Base-by-base conservation (phyloP, 331 rosid genomes). In the Quercus lobata region DNA sequence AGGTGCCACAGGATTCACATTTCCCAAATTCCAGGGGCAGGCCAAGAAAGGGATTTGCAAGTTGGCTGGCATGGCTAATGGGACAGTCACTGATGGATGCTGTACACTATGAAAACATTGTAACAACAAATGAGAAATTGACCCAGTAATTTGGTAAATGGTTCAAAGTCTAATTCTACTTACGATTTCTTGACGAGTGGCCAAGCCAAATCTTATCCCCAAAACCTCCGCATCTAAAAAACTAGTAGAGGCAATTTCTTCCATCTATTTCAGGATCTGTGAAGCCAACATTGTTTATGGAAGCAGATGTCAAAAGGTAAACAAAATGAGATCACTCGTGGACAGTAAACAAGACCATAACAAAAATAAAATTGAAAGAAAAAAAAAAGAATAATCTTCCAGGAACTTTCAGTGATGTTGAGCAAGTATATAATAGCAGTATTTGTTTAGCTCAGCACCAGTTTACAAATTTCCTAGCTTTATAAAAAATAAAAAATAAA, bases 1-100 rank as follows among this genome's bases (percentile, higher is more conserved):
- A 84, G 46, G 98, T 87, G 27, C 98, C 99, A 89, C 99, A 93
- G 29, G 98, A 90, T 81, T 96, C 99, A 78, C 99, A 96, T 74
- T 88, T 86, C 2, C 99, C 99, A 77, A 80, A 89, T 80, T 95
- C 99, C 4, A 95, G 93, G 1, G 99, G 99, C 8, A 95, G 83
- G 49, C 99, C 99, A 78, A 95, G 98, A 79, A 91, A 95, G 5
- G 99, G 97, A 82, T 95, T 95, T 32, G 92, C 82, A 9, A 92
- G 92, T 83, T 95, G 99, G 76, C 93, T 95, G 18, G 92, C 91
- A 73, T 95, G 99, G 78, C 92, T 88, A 57, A 95, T 91, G 6
- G 95, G 61, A 35, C 93, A 89, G 41, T 87, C 96, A 57, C 90
- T 95, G 27, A 92, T 82, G 3, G 98, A 91, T 71, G 98, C 94